Percentiles rank a stretch among this genome's conserved stretches.
These are phyloP conservation scores for Candida xiaguanensis DNA, from an alignment of 805 yeast species.

Conservation along the genomic window DNA sequence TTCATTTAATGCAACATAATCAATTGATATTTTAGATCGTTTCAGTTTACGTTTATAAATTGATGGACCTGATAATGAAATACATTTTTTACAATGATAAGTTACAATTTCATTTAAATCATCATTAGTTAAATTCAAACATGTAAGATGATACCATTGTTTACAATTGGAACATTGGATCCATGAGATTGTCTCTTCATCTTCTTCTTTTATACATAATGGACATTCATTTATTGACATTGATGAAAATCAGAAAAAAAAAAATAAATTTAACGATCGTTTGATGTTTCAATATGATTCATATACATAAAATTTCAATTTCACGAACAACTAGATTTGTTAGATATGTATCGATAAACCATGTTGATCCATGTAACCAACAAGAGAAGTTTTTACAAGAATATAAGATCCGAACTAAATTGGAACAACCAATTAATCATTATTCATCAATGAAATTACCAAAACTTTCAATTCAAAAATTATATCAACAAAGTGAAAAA, in stretches of 20 bases:
- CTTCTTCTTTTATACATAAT: constrained; percentile 17
- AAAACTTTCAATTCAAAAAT: constrained; percentile 47
- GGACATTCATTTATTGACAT: constrained; percentile 19
- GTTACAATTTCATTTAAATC: constrained; percentile 38
- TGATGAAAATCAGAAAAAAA: constrained; percentile 7
- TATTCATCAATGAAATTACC: constrained; percentile 53
- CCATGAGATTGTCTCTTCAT: constrained; percentile 38
- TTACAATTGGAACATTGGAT: constrained; percentile 54
- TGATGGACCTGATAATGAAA: constrained; percentile 45
- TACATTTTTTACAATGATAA: constrained; percentile 57
- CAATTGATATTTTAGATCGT: constrained; percentile 53
- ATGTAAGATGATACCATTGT: constrained; percentile 52
- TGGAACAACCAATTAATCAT: constrained; percentile 56
- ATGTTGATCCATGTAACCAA: constrained; percentile 14
- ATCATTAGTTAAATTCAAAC: constrained; percentile 34
- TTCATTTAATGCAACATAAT: constrained; percentile 74
- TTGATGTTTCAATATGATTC: neutral
- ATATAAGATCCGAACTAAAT: constrained; percentile 53
- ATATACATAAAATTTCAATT: neutral
- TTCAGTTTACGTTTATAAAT: constrained; percentile 49
- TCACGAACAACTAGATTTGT: neutral
- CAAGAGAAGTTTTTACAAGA: constrained; percentile 44
- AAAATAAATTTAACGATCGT: neutral
- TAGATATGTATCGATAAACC: neutral
- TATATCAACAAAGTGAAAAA: constrained; percentile 39